Percentiles rank a stretch among this genome's conserved stretches.
Conservation (phyloP, 371 early-diverging fungal genomes). For the Blakeslea trispora region DNA sequence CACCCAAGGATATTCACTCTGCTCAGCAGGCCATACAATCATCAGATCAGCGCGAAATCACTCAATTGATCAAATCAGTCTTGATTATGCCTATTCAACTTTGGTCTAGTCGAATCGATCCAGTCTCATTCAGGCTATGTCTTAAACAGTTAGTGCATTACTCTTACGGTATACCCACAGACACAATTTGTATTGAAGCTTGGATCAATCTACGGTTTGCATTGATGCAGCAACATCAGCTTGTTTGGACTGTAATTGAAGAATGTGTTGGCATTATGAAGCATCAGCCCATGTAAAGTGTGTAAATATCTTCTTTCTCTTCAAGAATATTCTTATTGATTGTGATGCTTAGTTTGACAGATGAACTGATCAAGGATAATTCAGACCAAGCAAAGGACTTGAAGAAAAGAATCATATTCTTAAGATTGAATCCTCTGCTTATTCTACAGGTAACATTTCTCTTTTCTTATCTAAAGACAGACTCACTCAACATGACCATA, state of each 20-base stretch:
- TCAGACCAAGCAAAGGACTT: background rate
- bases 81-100: slow-evolving; percentile 1
- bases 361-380: background rate
- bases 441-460: slow-evolving; percentile 21
- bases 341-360: slow-evolving; percentile 9
- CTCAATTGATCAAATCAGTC: background rate
- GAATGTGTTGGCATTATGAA: slow-evolving; percentile 8
- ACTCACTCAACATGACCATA: background rate
- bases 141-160: slow-evolving; percentile 9
- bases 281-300: slow-evolving; percentile 6
- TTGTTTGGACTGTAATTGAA: slow-evolving; percentile 10
- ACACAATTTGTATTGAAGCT: slow-evolving; percentile 6
- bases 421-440: slow-evolving; percentile 15
- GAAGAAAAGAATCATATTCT: slow-evolving; percentile 2
- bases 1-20: background rate
- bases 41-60: too few relatives aligned
- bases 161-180: slow-evolving; percentile 9
- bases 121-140: background rate
- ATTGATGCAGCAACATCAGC: background rate
- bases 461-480: background rate
- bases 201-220: slow-evolving; percentile 15
- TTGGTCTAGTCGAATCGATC: slow-evolving; percentile 3
- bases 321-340: too few relatives aligned
- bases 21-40: background rate
- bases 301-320: too few relatives aligned